These are phyloP conservation scores for Scedosporium minutisporum DNA, from an alignment of 2,329 filamentous ascomycete genomes.

Conservation along the genomic window DNA sequence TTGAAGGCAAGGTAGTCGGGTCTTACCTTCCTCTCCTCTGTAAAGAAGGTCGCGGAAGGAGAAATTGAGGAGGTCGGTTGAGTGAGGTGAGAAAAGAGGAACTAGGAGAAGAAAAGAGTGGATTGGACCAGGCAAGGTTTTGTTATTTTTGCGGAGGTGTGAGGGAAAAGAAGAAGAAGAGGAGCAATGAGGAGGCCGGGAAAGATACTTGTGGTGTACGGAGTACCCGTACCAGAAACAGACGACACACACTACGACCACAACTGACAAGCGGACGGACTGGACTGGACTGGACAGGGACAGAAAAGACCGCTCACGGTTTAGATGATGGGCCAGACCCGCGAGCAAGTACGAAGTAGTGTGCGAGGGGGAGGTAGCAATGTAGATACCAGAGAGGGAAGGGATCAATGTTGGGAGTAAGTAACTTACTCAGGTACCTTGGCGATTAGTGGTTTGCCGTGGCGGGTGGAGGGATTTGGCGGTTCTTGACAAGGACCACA, in stretches of 20 bases:
- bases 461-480: background rate
- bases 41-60: conserved; percentile 1
- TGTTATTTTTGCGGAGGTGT: conserved; percentile 9
- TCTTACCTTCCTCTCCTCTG: conserved; percentile 8
- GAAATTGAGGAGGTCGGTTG: conserved; percentile 8
- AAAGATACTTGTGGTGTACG: conserved; percentile 4
- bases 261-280: conserved; percentile 1
- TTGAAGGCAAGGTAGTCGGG: background rate
- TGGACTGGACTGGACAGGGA: background rate
- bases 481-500: background rate
- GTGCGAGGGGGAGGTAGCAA: background rate
- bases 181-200: conserved; percentile 1
- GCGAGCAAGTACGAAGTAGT: background rate
- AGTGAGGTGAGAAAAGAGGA: conserved; percentile 5
- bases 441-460: background rate
- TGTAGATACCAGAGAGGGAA: background rate
- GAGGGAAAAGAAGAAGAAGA: background rate
- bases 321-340: background rate
- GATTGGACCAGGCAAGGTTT: conserved; percentile 8
- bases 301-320: background rate
- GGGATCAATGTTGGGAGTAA: background rate
- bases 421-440: conserved; percentile 1
- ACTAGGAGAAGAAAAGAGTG: conserved; percentile 1
- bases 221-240: conserved; percentile 1
- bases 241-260: background rate